These are phyloP conservation scores for Leccinum fallax DNA, from an alignment of 1,284 basidiomycete species.

Conservation along the genomic window DNA sequence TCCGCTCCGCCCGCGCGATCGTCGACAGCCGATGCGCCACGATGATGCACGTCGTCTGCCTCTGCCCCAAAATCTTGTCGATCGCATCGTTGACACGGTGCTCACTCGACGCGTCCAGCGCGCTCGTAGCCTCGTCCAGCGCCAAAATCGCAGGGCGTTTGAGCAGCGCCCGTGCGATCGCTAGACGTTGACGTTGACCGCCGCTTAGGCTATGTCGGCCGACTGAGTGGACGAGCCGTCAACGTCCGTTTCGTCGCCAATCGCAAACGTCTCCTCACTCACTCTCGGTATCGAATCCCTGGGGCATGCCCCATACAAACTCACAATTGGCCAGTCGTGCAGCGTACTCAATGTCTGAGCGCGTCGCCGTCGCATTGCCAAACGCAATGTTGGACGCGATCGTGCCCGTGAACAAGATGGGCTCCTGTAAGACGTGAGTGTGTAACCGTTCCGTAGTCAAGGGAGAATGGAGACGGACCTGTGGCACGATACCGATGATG, in stretches of 20 bases:
- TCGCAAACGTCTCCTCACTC: background rate
- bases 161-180: too few species aligned
- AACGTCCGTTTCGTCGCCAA: background rate
- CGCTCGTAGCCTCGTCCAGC: too few species aligned
- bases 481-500: conserved; percentile 87
- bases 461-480: conserved; percentile 40
- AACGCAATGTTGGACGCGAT: conserved; percentile 95
- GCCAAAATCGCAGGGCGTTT: too few species aligned
- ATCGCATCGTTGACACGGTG: conserved; percentile 87
- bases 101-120: conserved; percentile 87
- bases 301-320: conserved; percentile 91
- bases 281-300: conserved; percentile 81
- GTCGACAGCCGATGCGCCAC: conserved; percentile 88
- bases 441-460: too few species aligned
- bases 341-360: conserved; percentile 85
- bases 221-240: conserved; percentile 44
- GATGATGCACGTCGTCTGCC: conserved; percentile 85
- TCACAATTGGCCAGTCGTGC: conserved; percentile 93
- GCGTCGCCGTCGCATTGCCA: conserved; percentile 73
- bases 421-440: conserved; percentile 48
- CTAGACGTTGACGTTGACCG: too few species aligned
- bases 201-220: too few species aligned
- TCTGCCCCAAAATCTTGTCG: conserved; percentile 77
- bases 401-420: conserved; percentile 82
- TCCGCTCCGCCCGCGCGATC: too few species aligned